Percentiles rank a stretch among this genome's conserved stretches.
These are phyloP conservation scores for Desmodesmus armatus DNA, from an alignment of 139 green algal genomes.

Conservation along the genomic window DNA sequence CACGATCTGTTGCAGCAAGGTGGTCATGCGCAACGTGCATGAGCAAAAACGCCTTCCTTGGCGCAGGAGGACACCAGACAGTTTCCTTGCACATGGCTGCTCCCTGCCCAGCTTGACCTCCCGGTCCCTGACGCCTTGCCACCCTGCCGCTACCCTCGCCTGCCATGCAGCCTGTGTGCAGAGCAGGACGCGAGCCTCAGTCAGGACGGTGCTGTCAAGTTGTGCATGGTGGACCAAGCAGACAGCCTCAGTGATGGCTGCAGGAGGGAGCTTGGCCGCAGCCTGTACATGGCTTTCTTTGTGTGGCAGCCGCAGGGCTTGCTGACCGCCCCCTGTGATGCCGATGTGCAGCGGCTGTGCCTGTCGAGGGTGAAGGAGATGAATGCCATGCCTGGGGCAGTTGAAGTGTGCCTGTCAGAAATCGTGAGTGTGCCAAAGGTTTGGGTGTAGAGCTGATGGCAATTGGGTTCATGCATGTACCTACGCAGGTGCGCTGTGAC, in stretches of 20 bases:
- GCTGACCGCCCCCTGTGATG: slow-evolving; percentile 83
- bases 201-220: slow-evolving; percentile 67
- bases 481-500: neutral
- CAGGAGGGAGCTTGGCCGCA: slow-evolving; percentile 79
- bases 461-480: neutral
- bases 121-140: neutral
- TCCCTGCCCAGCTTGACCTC: neutral
- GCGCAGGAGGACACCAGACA: neutral
- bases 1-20: neutral
- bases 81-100: neutral
- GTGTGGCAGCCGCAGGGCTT: slow-evolving; percentile 66
- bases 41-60: no score
- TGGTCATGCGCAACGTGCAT: neutral
- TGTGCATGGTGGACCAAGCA: slow-evolving; percentile 74
- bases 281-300: slow-evolving; percentile 88
- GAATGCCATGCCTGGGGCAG: slow-evolving; percentile 60
- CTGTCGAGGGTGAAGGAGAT: slow-evolving; percentile 44
- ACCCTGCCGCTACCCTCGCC: neutral
- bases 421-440: slow-evolving; percentile 40
- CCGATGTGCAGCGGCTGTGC: slow-evolving; percentile 67
- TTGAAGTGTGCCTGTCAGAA: slow-evolving; percentile 74
- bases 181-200: slow-evolving; percentile 35
- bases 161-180: slow-evolving; percentile 40
- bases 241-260: slow-evolving; percentile 61
- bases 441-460: neutral